These are phyloP conservation scores for Neurospora sp. DNA, from an alignment of 495 filamentous ascomycete species.

Conservation along the genomic window DNA sequence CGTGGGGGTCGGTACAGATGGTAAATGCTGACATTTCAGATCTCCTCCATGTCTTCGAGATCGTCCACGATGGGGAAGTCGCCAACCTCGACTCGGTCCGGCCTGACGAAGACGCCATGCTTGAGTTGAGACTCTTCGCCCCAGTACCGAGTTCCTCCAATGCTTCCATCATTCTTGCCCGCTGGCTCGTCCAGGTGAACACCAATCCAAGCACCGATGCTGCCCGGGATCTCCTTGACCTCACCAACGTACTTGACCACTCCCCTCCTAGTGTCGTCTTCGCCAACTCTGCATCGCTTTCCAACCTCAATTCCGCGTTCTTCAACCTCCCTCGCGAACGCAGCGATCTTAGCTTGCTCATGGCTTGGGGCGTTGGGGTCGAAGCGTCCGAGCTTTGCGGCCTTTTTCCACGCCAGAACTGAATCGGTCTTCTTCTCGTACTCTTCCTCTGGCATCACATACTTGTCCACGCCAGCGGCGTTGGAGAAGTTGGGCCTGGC, in stretches of 20 bases:
- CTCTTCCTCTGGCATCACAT: slow-evolving; percentile 65
- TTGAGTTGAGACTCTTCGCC: slow-evolving; percentile 49
- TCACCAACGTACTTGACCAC: slow-evolving; percentile 73
- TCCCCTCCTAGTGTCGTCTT: slow-evolving; percentile 67
- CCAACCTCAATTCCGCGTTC: slow-evolving; percentile 54
- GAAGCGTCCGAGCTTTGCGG: slow-evolving; percentile 86
- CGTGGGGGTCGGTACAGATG: not conserved
- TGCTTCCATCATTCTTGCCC: slow-evolving; percentile 83
- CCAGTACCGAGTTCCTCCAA: slow-evolving; percentile 73
- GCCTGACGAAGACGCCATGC: slow-evolving; percentile 76
- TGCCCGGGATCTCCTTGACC: slow-evolving; percentile 68
- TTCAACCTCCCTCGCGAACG: slow-evolving; percentile 54
- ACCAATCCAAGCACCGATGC: slow-evolving; percentile 70
- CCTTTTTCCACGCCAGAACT: slow-evolving; percentile 88
- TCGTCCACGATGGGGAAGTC: slow-evolving; percentile 70
- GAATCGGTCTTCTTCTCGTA: slow-evolving; percentile 79
- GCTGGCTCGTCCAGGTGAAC: slow-evolving; percentile 77
- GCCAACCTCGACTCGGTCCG: slow-evolving; percentile 81
- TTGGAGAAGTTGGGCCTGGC: slow-evolving; percentile 64
- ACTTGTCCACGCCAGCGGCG: slow-evolving; percentile 73
- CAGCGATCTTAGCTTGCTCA: slow-evolving; percentile 58
- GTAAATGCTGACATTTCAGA: slow-evolving; percentile 36
- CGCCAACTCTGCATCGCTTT: slow-evolving; percentile 54
- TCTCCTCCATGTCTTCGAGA: slow-evolving; percentile 81
- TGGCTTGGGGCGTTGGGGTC: slow-evolving; percentile 70